Base-by-base conservation (phyloP, 139 green algal genomes). In the Volvox africanus region DNA sequence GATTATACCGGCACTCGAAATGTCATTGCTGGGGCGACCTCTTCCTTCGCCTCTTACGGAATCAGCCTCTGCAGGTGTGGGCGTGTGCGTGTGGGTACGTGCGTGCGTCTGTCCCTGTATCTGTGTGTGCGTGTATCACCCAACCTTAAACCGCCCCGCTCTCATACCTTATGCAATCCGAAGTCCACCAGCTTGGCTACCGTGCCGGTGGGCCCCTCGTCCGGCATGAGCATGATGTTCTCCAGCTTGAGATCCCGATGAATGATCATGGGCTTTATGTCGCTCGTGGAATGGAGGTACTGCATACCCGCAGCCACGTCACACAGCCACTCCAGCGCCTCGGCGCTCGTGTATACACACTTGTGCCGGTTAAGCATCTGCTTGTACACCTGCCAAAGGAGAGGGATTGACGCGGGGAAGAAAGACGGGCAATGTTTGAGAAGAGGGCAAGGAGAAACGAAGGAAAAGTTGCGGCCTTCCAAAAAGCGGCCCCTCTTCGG, bases 141-240 rank as follows among this genome's bases (percentile, higher is more conserved):
- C 75, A 55, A 33, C 75, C 20, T 20, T 24, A 50, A 2, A 33
- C 19, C 30, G 13, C 20, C 11, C 14, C n/a, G 50, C 75, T 35
- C 85, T 26, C n/a, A 19, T 50, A 90, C 89, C 82, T 94, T 94
- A 90, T 94, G 92, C 28, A 94, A 76, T n/a, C 92, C 92, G 65
- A 94, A 94, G 87, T 94, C 92, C 9, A 94, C 92, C 62, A 94
- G 88, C 92, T 94, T 94, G 82, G 90, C 90, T 11, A 80, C 65
- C 5, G 90, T 91, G 55, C 91, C 91, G 36, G 61, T 86, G 61
- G 81, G 61, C 5, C 65, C 80, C 44, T 75, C 76, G 35, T 91
- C 85, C 0, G 89, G 89, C 37, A 83, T 69, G 13, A 94, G 87
- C 92, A 94, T 94, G 78, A 94, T 94, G 90, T 94, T 94, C 88